These are phyloP conservation scores for Penicillium crystallinum DNA, from an alignment of 495 filamentous ascomycete genomes.

Conservation along the genomic window DNA sequence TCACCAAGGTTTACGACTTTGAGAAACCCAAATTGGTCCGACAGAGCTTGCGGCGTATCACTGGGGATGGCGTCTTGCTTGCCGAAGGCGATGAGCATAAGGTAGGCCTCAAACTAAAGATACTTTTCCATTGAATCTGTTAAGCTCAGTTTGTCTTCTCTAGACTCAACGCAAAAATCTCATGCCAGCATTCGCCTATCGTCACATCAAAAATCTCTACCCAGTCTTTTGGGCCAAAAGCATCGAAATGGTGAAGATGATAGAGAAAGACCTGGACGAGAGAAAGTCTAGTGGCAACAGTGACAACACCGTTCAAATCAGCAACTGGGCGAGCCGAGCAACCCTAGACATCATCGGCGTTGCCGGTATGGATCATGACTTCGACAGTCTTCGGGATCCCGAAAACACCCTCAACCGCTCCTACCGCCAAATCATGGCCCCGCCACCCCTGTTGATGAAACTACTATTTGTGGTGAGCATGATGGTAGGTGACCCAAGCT, in stretches of 20 bases:
- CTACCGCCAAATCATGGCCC: conserved; percentile 50
- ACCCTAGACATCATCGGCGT: conserved; percentile 88
- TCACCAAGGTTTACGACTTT: conserved; percentile 73
- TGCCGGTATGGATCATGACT: conserved; percentile 80
- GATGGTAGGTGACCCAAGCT: conserved; percentile 28
- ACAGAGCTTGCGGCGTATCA: conserved; percentile 52
- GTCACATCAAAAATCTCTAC: conserved; percentile 83
- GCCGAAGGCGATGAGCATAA: conserved; percentile 86
- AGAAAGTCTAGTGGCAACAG: conserved; percentile 22
- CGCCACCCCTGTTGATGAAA: conserved; percentile 13
- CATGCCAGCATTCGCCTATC: conserved; percentile 78
- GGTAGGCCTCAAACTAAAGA: conserved; percentile 19
- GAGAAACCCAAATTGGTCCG: conserved; percentile 60
- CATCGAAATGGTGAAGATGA: conserved; percentile 39
- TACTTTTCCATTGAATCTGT: neutral
- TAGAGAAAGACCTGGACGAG: conserved; percentile 30
- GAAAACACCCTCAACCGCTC: conserved; percentile 56
- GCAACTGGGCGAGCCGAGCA: conserved; percentile 61
- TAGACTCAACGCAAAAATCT: conserved; percentile 68
- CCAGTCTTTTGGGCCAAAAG: conserved; percentile 78
- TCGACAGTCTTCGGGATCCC: conserved; percentile 63
- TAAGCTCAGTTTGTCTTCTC: neutral
- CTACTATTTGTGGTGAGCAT: conserved; percentile 40
- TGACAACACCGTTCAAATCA: conserved; percentile 50
- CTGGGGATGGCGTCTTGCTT: conserved; percentile 73